These are phyloP conservation scores for Gaertneriomyces semiglobifer DNA, from an alignment of 192 early-diverging fungal genomes.

Conservation along the genomic window DNA sequence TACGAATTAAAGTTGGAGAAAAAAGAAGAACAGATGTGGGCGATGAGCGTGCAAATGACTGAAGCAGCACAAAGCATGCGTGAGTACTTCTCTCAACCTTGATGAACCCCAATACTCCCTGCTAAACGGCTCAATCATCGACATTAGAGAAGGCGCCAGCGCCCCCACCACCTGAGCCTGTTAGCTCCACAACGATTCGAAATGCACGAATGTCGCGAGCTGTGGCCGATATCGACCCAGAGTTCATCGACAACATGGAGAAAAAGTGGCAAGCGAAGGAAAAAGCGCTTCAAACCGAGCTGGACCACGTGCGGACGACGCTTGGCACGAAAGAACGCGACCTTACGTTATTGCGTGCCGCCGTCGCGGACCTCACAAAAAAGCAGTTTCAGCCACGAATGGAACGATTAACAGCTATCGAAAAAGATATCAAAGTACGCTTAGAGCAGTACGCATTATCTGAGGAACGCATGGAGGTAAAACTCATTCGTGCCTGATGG, in stretches of 20 bases:
- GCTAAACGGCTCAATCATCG: too few relatives aligned
- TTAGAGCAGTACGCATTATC: constrained; percentile 53
- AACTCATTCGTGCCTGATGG: neutral
- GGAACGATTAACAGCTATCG: constrained; percentile 51
- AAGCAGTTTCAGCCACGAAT: constrained; percentile 57
- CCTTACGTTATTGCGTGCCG: constrained; percentile 29
- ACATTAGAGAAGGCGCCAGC: constrained; percentile 10
- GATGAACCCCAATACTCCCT: too few relatives aligned
- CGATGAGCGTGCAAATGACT: constrained; percentile 52
- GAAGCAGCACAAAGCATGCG: constrained; percentile 37
- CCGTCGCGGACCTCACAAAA: constrained; percentile 41
- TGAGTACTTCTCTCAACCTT: neutral
- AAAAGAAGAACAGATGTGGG: constrained; percentile 62
- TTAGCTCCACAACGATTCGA: neutral
- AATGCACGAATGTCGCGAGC: constrained; percentile 23
- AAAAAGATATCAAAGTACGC: constrained; percentile 48
- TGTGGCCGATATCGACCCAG: constrained; percentile 42
- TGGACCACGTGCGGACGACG: constrained; percentile 35
- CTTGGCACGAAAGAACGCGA: constrained; percentile 31
- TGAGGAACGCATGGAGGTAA: constrained; percentile 54
- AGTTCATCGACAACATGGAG: constrained; percentile 53
- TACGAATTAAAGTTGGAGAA: constrained; percentile 53
- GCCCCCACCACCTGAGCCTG: constrained; percentile 10
- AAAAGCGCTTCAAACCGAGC: constrained; percentile 39
- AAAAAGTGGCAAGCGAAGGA: constrained; percentile 57